These are phyloP conservation scores for Aspergillus homomorphus DNA, from an alignment of 495 filamentous ascomycete species.

Conservation along the genomic window DNA sequence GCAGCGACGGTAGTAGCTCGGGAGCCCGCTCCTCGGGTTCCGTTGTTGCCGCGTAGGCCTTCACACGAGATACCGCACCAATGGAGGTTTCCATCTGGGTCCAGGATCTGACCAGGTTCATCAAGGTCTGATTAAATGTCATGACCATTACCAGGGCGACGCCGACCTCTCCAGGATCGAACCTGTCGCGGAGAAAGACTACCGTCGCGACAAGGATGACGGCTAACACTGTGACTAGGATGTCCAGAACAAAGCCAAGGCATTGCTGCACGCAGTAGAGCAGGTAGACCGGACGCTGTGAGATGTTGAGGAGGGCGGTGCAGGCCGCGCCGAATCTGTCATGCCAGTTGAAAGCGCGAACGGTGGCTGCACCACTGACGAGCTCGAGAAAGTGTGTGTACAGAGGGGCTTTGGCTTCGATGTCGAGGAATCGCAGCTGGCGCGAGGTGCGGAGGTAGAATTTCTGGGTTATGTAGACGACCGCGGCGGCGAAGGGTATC, in stretches of 20 bases:
- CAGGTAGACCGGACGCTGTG: conserved; percentile 54
- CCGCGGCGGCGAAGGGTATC: not conserved
- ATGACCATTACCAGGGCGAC: conserved; percentile 61
- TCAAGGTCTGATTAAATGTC: conserved; percentile 48
- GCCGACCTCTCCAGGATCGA: conserved; percentile 58
- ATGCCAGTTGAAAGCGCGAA: not conserved
- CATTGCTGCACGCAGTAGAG: conserved; percentile 66
- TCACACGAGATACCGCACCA: conserved; percentile 46
- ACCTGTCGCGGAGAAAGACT: conserved; percentile 28
- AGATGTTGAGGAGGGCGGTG: conserved; percentile 52
- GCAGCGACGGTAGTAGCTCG: not conserved
- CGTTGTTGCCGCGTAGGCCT: conserved; percentile 33
- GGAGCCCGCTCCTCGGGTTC: conserved; percentile 17
- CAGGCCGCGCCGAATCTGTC: not conserved
- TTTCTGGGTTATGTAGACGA: not conserved
- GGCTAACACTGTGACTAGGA: conserved; percentile 58
- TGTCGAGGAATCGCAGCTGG: not conserved
- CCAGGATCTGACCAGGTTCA: conserved; percentile 40
- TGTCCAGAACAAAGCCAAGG: conserved; percentile 62
- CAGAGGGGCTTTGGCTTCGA: not conserved
- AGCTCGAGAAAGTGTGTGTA: not conserved
- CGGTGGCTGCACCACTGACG: not conserved
- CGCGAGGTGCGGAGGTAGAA: not conserved
- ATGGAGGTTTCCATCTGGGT: conserved; percentile 51
- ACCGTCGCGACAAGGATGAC: conserved; percentile 47